These are phyloP conservation scores for Plasmodium vivax DNA, from an alignment of 169 alveolate genomes.

Conservation along the genomic window DNA sequence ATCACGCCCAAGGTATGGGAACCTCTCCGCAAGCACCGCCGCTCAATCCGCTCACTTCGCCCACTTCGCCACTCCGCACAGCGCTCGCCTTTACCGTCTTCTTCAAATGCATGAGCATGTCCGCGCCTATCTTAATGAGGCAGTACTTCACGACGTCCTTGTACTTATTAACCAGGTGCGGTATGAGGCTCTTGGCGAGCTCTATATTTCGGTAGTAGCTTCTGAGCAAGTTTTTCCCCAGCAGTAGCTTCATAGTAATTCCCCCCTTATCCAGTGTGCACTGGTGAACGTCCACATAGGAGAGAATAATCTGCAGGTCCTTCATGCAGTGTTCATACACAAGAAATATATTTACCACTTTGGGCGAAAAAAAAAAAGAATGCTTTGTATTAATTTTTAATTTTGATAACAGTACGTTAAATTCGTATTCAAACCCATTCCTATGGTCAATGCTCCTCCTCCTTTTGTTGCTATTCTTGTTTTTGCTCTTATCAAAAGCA, in stretches of 20 bases:
- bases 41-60: neutral
- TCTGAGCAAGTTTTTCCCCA: conserved; percentile 79
- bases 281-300: conserved; percentile 90
- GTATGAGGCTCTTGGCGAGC: conserved; percentile 66
- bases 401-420: conserved; percentile 47
- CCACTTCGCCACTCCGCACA: neutral
- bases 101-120: conserved; percentile 71
- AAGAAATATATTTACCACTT: conserved; percentile 66
- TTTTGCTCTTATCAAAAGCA: conserved; percentile 62
- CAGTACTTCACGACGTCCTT: conserved; percentile 73
- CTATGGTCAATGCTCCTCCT: conserved; percentile 40
- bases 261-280: conserved; percentile 85
- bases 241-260: conserved; percentile 77
- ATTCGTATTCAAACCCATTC: conserved; percentile 75
- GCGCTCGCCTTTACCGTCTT: conserved; percentile 35
- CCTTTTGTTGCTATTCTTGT: conserved; percentile 31
- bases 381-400: conserved; percentile 36
- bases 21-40: neutral
- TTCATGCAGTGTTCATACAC: conserved; percentile 74
- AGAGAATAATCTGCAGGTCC: conserved; percentile 84
- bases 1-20: neutral
- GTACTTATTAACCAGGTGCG: conserved; percentile 64
- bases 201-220: conserved; percentile 70
- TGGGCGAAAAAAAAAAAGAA: conserved; percentile 32
- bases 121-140: conserved; percentile 71